Evolutionary conservation across 208 protist species (phyloP).

Genomic region (Trypanosoma grayi): DNA sequence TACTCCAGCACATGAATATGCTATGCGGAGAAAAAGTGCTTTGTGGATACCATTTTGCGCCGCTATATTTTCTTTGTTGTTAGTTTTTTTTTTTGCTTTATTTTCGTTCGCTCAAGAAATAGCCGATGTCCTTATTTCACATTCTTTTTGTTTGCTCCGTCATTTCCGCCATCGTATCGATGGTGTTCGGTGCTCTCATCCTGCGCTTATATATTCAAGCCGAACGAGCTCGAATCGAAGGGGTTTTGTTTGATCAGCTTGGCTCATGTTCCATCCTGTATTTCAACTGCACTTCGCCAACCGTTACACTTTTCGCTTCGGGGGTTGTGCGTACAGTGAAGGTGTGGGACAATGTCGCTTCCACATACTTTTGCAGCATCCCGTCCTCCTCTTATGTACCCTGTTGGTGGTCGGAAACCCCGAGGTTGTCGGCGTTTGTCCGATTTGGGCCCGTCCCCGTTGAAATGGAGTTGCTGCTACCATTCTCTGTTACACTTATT

Average conservation of each 20-base stretch:
- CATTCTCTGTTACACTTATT: neutral
- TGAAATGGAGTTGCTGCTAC: neutral
- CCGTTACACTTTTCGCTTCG: neutral
- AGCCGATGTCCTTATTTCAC: neutral
- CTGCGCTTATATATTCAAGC: neutral
- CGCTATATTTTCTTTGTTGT: neutral
- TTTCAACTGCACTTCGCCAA: constrained; percentile 2
- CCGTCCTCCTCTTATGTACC: neutral
- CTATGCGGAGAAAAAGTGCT: neutral
- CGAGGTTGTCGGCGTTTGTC: neutral
- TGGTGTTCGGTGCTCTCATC: constrained; percentile 1
- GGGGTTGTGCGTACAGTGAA: neutral
- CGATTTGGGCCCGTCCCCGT: constrained; percentile 8
- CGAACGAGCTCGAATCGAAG: neutral
- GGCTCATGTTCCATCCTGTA: constrained; percentile 7
- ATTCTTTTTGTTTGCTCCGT: neutral
- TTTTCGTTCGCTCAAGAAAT: neutral
- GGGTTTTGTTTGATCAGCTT: neutral
- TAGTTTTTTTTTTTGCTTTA: constrained; percentile 9
- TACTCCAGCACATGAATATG: neutral
- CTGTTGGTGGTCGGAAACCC: constrained; percentile 4
- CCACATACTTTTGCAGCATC: constrained; percentile 7
- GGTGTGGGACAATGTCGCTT: constrained; percentile 10
- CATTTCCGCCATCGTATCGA: neutral
- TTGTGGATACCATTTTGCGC: neutral